Evolutionary conservation across 345 rosid genomes (phyloP).

Genomic region (Murraya paniculata): DNA sequence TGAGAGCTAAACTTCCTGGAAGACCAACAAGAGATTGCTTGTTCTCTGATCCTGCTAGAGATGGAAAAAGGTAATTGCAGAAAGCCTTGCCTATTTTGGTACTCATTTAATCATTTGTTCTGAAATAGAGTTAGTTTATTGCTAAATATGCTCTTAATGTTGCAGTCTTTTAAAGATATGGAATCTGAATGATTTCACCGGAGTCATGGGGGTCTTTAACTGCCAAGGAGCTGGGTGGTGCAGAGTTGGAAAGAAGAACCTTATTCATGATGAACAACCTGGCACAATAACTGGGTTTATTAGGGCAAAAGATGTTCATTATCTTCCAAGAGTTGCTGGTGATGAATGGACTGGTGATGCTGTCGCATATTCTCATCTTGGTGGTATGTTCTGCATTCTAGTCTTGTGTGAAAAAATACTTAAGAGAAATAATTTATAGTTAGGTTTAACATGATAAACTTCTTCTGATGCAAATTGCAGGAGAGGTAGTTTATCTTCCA

Average conservation of each 20-base stretch:
- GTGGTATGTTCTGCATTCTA: slow-evolving; percentile 34
- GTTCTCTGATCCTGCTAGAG: slow-evolving; percentile 61
- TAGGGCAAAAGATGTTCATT: slow-evolving; percentile 54
- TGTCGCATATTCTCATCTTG: slow-evolving; percentile 52
- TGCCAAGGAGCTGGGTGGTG: slow-evolving; percentile 82
- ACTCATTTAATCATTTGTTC: not conserved
- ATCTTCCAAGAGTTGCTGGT: slow-evolving; percentile 48
- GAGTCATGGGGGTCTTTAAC: slow-evolving; percentile 60
- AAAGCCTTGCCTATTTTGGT: not conserved
- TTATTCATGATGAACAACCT: slow-evolving; percentile 61
- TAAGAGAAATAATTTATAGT: not conserved
- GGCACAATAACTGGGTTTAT: slow-evolving; percentile 45
- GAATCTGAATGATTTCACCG: slow-evolving; percentile 58
- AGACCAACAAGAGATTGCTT: slow-evolving; percentile 67
- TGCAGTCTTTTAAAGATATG: slow-evolving; percentile 63
- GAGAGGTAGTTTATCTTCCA: slow-evolving; percentile 58
- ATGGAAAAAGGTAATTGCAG: slow-evolving; percentile 49
- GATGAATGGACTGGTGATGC: slow-evolving; percentile 57
- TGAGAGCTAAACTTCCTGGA: slow-evolving; percentile 71
- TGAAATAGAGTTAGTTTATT: not conserved
- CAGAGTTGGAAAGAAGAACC: slow-evolving; percentile 47
- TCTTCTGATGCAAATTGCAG: slow-evolving; percentile 28
- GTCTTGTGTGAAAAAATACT: not conserved
- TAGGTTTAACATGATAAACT: not conserved
- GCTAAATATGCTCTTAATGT: slow-evolving; percentile 1